Evolutionary conservation across 2,329 filamentous ascomycete genomes (phyloP).

Genomic region (Epichloe uncinata): DNA sequence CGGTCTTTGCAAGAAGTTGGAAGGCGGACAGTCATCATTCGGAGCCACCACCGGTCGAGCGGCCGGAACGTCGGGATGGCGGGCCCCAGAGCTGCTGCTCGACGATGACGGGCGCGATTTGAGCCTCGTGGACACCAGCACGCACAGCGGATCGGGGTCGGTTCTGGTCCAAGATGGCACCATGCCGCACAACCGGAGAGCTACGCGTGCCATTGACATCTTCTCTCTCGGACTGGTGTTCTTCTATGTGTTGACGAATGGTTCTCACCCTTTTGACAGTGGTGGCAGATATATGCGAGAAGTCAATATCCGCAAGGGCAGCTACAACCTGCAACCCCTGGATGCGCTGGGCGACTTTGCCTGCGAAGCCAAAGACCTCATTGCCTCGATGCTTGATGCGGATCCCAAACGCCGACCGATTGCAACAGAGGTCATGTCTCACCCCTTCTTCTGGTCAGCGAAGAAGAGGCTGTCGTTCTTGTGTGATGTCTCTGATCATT

Average conservation of each 20-base stretch:
- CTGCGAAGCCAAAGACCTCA: constrained; percentile 76
- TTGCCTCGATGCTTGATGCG: constrained; percentile 59
- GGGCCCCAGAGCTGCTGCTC: constrained; percentile 81
- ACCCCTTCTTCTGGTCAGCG: constrained; percentile 92
- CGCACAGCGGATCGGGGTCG: constrained; percentile 48
- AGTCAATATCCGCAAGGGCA: constrained; percentile 90
- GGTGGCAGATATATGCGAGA: constrained; percentile 92
- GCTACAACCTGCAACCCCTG: constrained; percentile 57
- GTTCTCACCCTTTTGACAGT: constrained; percentile 84
- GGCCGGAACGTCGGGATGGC: constrained; percentile 89
- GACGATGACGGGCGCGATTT: constrained; percentile 54
- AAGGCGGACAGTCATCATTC: constrained; percentile 87
- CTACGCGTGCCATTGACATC: constrained; percentile 92
- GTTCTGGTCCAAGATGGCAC: constrained; percentile 43
- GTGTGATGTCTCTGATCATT: constrained; percentile 94
- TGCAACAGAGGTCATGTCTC: constrained; percentile 68
- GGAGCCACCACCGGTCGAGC: constrained; percentile 89
- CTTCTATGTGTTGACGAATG: constrained; percentile 93
- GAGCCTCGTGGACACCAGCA: constrained; percentile 35
- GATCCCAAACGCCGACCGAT: constrained; percentile 49
- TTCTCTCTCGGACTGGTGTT: constrained; percentile 97
- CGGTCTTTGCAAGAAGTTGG: constrained; percentile 92
- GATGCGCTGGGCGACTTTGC: constrained; percentile 70
- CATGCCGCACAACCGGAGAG: constrained; percentile 53
- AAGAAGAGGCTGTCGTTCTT: constrained; percentile 85